Evolutionary conservation across 768 basidiomycete species (phyloP).

Genomic region (Termitomyces heimii): DNA sequence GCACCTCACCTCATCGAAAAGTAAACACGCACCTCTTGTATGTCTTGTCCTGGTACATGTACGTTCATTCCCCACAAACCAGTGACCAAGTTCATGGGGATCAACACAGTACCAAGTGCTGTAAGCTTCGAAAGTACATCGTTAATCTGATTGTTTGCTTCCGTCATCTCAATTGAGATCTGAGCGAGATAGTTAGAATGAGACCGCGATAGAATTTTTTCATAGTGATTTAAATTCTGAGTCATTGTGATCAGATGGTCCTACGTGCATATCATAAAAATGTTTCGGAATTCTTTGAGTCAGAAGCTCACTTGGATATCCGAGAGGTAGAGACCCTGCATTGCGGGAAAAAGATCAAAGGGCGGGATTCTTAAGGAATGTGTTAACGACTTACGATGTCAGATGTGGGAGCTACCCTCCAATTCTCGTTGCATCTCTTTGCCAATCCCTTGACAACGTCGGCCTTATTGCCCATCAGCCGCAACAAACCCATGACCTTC

Average conservation of each 20-base stretch:
- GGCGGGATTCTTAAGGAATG: not conserved
- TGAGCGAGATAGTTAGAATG: slow-evolving; percentile 99
- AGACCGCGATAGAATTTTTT: slow-evolving; percentile 97
- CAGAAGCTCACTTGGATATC: slow-evolving; percentile 69
- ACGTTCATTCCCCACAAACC: slow-evolving; percentile 99
- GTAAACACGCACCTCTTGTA: slow-evolving; percentile 27
- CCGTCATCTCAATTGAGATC: slow-evolving; percentile 99
- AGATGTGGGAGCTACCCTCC: slow-evolving; percentile 95
- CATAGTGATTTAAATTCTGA: slow-evolving; percentile 98
- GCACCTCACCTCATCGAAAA: not conserved
- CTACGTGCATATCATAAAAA: slow-evolving; percentile 16
- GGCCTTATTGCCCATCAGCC: slow-evolving; percentile 99
- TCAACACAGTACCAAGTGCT: slow-evolving; percentile 93
- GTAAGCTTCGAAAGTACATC: slow-evolving; percentile 97
- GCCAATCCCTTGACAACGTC: slow-evolving; percentile 99
- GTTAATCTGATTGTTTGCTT: slow-evolving; percentile 99
- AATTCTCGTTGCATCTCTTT: slow-evolving; percentile 97
- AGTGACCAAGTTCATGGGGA: slow-evolving; percentile 96
- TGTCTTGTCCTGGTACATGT: slow-evolving; percentile 83
- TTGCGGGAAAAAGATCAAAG: not conserved
- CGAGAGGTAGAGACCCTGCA: slow-evolving; percentile 86
- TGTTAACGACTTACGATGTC: slow-evolving; percentile 66
- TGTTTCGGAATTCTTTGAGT: not conserved
- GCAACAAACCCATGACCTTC: slow-evolving; percentile 96
- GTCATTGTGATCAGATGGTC: slow-evolving; percentile 99